Evolutionary conservation across 2,329 filamentous ascomycete species (phyloP).

Genomic region (Seiridium unicorne): DNA sequence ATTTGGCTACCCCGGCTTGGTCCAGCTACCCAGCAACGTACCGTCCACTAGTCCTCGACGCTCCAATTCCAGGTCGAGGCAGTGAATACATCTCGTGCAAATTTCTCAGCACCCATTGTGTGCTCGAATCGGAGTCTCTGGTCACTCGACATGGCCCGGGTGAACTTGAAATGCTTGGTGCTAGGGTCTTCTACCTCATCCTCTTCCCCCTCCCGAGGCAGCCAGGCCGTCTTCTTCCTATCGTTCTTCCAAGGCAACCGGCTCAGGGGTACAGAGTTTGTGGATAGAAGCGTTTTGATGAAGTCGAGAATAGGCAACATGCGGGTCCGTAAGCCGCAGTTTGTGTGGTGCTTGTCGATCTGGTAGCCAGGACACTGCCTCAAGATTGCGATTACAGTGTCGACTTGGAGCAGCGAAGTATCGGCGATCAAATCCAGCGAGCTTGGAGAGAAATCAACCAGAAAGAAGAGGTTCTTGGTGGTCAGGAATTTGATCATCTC

Average conservation of each 20-base stretch:
- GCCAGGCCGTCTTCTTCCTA: conserved; percentile 40
- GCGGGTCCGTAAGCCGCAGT: conserved; percentile 68
- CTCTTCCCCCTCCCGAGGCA: conserved; percentile 18
- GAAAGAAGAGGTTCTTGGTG: conserved; percentile 57
- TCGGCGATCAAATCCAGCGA: conserved; percentile 45
- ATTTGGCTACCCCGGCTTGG: neutral
- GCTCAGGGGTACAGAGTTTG: conserved; percentile 41
- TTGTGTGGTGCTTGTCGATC: conserved; percentile 69
- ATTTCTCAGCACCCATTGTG: conserved; percentile 46
- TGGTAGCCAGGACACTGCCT: conserved; percentile 71
- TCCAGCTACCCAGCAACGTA: neutral
- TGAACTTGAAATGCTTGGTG: conserved; percentile 44
- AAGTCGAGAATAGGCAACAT: conserved; percentile 66
- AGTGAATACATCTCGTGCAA: conserved; percentile 54
- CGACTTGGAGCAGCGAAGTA: conserved; percentile 58
- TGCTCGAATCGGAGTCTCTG: conserved; percentile 48
- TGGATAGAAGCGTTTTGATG: conserved; percentile 55
- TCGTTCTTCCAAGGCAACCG: conserved; percentile 45
- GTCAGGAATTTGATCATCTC: conserved; percentile 73
- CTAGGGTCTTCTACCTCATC: conserved; percentile 15
- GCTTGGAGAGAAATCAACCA: conserved; percentile 54
- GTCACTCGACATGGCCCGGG: conserved; percentile 47
- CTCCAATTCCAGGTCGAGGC: conserved; percentile 61
- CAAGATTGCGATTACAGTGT: conserved; percentile 57
- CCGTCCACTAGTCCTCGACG: conserved; percentile 37